phyloP scores from a whole-genome alignment of 140 eudicot genomes.

The Oenanthe javanica region DNA sequence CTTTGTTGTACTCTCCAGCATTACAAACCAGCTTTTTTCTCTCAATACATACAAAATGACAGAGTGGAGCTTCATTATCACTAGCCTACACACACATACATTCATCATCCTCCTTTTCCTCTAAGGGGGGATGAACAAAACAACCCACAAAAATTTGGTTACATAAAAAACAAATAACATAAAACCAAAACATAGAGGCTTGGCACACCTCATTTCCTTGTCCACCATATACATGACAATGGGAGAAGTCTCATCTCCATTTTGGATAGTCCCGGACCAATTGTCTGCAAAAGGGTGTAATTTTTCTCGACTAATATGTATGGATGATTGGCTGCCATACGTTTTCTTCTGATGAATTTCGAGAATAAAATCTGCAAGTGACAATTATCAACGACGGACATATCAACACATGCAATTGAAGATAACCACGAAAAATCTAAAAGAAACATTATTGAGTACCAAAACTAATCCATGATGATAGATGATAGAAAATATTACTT shows the following conservation, averaged over 20 bases:
- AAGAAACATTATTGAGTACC: no score
- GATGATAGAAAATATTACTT: slow-evolving; percentile 21
- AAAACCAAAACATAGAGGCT: slow-evolving; percentile 11
- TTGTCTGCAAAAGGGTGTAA: no score
- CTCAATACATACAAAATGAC: slow-evolving; percentile 27
- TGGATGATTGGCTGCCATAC: background rate
- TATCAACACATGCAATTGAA: background rate
- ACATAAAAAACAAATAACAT: slow-evolving; percentile 18
- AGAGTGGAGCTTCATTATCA: slow-evolving; percentile 31
- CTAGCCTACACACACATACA: slow-evolving; percentile 50
- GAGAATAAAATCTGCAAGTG: slow-evolving; percentile 17
- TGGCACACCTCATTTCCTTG: slow-evolving; percentile 29
- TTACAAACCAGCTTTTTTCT: slow-evolving; percentile 14
- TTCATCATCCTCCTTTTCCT: slow-evolving; percentile 53
- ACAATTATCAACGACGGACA: background rate
- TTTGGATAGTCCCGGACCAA: background rate
- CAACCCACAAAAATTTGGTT: slow-evolving; percentile 41
- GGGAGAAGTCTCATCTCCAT: background rate
- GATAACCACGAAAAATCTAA: background rate
- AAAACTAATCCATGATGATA: background rate
- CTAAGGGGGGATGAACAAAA: slow-evolving; percentile 33
- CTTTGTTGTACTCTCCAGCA: slow-evolving; percentile 30
- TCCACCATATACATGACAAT: background rate
- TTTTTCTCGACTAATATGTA: background rate
- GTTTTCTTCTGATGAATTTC: background rate